Base-by-base conservation (phyloP, 192 early-diverging fungal genomes). In the Coemansia sp. region DNA sequence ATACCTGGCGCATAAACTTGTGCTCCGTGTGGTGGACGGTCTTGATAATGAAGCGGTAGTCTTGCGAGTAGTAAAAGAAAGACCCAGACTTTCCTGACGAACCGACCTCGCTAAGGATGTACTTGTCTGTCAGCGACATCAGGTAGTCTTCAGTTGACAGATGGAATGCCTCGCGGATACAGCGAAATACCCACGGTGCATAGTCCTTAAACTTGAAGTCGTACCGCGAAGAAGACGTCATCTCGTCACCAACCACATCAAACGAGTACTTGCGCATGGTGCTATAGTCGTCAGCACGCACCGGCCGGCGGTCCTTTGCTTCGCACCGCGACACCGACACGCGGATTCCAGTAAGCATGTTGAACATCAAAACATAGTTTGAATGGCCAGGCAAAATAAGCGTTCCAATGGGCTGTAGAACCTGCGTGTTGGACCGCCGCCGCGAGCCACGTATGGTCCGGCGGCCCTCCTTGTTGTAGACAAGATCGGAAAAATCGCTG, bases 171-270 rank as follows among this genome's bases (percentile, higher is more conserved):
- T 95, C 91, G 38, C 97, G 83, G 59, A 99, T 86, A 66, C 86
- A 76, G 27, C 94, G 89, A 71, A 99, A 99, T 7, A 96, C 93
- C 94, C 94, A 96, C 2, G 96, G 97, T 10, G 94, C 92, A 67
- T 98, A 98, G 76, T 99, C 97, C 71, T 99, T 99, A 76, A 98
- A 99, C 82, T 98, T 98, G 75, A 97, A 99, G 68, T 98, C 95
- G 82, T 98, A 98, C 57, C 89, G 87, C 15, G 93, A 90, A 10
- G 89, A 90, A 14, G 97, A 93, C n/a, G 93, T 95, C 73, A 97
- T 72, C 75, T 99, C 96, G 72, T 96, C 94, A 14, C 95, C 94
- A 37, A 89, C 91, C 38, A 93, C 89, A 75, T 99, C 97, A 82
- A 98, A 98, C 10, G 94, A 92, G 59, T 96, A 75, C 78, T 99